phyloP scores from a whole-genome alignment of 257 asterid genomes.

The Petunia axillaris region DNA sequence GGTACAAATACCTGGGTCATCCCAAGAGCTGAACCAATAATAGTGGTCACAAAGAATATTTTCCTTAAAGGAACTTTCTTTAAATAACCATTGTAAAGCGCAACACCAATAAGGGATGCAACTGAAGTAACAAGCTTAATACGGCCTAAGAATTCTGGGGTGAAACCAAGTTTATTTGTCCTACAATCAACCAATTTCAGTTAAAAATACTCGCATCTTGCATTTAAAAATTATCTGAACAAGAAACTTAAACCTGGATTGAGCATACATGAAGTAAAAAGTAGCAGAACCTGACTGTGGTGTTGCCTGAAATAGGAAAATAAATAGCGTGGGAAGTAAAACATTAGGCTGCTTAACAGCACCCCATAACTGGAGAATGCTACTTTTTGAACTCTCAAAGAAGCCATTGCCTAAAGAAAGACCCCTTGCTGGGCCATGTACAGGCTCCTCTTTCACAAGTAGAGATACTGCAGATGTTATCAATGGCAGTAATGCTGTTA shows the following conservation, averaged over 20 bases:
- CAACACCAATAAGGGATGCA: conserved; percentile 92
- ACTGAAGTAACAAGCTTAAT: conserved; percentile 90
- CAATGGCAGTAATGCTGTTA: conserved; percentile 90
- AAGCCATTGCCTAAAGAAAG: conserved; percentile 47
- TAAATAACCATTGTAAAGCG: conserved; percentile 81
- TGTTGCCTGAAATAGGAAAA: conserved; percentile 94
- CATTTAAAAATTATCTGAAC: background rate
- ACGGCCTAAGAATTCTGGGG: conserved; percentile 96
- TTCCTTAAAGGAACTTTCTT: conserved; percentile 80
- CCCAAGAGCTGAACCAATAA: conserved; percentile 77
- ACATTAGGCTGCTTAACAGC: conserved; percentile 81
- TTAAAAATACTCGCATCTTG: background rate
- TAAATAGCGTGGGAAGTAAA: conserved; percentile 83
- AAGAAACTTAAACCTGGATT: conserved; percentile 11
- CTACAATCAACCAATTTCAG: conserved; percentile 45
- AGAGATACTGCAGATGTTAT: conserved; percentile 94
- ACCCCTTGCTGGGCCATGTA: conserved; percentile 47
- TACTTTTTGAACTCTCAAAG: conserved; percentile 54
- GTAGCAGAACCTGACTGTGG: conserved; percentile 97
- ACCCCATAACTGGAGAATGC: conserved; percentile 63
- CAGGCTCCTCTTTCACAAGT: conserved; percentile 85
- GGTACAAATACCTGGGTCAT: conserved; percentile 76
- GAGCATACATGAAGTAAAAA: conserved; percentile 95
- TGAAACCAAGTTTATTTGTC: conserved; percentile 85
- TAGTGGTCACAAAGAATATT: conserved; percentile 74